Evolutionary conservation across 139 green algal species (phyloP).

Genomic region (Tetradesmus lagerheimii): DNA sequence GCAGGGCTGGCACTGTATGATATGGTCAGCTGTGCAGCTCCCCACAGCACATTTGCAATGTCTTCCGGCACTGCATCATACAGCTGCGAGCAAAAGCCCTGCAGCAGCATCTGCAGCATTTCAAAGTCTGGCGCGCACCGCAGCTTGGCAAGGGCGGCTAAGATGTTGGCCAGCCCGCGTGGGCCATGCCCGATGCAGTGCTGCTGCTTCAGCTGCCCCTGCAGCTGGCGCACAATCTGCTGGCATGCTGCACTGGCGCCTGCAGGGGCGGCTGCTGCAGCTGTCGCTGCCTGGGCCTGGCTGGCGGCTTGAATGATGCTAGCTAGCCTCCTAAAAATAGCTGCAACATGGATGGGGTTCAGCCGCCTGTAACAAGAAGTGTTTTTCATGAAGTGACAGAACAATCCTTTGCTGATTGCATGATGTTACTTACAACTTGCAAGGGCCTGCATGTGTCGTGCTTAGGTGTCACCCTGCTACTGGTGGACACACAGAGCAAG

Average conservation of each 20-base stretch:
- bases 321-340: slow-evolving; percentile 3
- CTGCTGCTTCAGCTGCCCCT: background rate
- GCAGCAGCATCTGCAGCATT: background rate
- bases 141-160: slow-evolving; percentile 11
- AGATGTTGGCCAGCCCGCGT: background rate
- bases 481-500: too few species aligned
- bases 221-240: background rate
- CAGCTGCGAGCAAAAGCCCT: background rate
- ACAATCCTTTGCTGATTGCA: background rate
- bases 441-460: background rate
- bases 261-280: background rate
- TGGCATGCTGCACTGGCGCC: background rate
- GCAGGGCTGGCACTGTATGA: background rate
- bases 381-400: background rate
- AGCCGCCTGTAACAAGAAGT: background rate
- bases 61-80: background rate
- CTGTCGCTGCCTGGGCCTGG: background rate
- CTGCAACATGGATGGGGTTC: slow-evolving; percentile 36
- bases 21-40: background rate
- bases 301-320: background rate
- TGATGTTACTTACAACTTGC: background rate
- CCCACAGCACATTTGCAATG: slow-evolving; percentile 32
- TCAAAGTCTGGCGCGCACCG: background rate
- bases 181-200: background rate
- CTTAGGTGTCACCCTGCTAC: too few species aligned